Evolutionary conservation across 345 rosid genomes (phyloP).

Genomic region (Trapa bicornis): DNA sequence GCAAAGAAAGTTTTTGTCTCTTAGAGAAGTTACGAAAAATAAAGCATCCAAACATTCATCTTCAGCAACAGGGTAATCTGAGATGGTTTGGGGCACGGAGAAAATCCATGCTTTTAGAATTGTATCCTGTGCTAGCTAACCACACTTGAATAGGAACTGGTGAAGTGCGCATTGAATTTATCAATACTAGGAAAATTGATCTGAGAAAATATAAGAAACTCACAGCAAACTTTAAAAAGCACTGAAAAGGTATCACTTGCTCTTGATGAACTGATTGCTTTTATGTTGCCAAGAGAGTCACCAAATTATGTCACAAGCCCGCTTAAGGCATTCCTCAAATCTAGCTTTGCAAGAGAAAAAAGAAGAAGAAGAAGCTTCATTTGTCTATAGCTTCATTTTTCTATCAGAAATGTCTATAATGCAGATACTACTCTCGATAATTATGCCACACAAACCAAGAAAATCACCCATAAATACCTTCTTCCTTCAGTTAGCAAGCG

Average conservation of each 20-base stretch:
- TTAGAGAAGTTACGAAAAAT: background rate
- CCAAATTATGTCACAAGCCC: background rate
- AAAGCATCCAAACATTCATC: background rate
- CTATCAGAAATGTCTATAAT: background rate
- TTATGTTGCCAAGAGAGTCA: background rate
- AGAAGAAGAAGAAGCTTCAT: no score
- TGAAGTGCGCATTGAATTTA: no score
- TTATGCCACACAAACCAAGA: background rate
- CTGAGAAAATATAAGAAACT: background rate
- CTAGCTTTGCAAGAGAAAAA: background rate
- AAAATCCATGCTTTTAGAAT: no score
- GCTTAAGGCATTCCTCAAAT: background rate
- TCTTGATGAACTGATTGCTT: background rate
- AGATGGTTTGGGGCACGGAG: no score
- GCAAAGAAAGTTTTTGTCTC: background rate
- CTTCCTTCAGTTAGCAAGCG: background rate
- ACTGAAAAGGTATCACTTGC: background rate
- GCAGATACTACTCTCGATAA: background rate
- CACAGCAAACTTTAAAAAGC: background rate
- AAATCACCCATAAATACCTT: background rate
- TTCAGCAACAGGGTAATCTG: background rate
- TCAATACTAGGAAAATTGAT: background rate
- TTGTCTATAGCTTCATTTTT: background rate
- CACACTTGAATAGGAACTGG: no score
- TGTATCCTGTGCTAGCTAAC: no score